Conservation (phyloP, 2,329 filamentous ascomycete species). For the Zelopaecilomyces penicillatus region DNA sequence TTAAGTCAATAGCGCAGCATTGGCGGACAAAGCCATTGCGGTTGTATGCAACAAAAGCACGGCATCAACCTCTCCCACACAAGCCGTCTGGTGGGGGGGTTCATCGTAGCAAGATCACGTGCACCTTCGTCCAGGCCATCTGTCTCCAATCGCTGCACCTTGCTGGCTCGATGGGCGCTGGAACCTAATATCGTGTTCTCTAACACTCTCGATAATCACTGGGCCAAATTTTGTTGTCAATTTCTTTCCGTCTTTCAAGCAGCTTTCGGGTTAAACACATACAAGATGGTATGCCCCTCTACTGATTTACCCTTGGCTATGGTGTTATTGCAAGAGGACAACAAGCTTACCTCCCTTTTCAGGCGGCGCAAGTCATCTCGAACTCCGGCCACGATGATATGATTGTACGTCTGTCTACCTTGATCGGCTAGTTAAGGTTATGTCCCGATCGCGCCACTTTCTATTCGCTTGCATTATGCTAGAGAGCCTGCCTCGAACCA, state of each 20-base stretch:
- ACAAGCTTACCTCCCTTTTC: slow-evolving; percentile 19
- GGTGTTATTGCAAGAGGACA: background rate
- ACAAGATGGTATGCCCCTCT: slow-evolving; percentile 10
- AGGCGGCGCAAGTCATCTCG: slow-evolving; percentile 37
- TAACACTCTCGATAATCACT: background rate
- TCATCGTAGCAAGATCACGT: slow-evolving; percentile 6
- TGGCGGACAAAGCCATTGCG: no score
- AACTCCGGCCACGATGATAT: slow-evolving; percentile 80
- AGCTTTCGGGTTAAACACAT: background rate
- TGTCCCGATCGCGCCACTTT: background rate
- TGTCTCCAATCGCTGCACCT: slow-evolving; percentile 7
- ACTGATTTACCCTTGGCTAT: slow-evolving; percentile 1
- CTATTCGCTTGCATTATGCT: background rate
- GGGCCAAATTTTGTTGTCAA: background rate
- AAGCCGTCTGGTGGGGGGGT: slow-evolving; percentile 1
- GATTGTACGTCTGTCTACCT: slow-evolving; percentile 65
- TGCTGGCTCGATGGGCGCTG: background rate
- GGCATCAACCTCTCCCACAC: background rate
- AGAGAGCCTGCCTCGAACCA: no score
- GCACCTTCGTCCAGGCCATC: slow-evolving; percentile 6
- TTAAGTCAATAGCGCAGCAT: no score
- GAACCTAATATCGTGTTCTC: background rate
- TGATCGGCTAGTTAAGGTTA: background rate
- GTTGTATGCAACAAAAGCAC: no score
- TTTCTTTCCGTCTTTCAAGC: background rate